Conservation (phyloP, 1,284 basidiomycete species). For the Neolentinus lepideus region DNA sequence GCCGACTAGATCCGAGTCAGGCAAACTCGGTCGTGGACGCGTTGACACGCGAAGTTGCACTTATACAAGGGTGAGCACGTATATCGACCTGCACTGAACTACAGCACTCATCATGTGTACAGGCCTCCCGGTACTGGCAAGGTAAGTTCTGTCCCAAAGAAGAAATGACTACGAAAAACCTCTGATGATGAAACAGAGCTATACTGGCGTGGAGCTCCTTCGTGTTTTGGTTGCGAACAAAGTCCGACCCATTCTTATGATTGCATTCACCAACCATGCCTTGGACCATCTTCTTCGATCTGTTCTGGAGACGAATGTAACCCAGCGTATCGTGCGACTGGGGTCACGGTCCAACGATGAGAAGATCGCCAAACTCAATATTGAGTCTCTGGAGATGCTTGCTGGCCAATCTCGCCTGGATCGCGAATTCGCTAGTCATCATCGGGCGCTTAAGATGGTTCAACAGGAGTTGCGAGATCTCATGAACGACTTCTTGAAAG, state of each 20-base stretch:
- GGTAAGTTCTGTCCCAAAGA: constrained; percentile 24
- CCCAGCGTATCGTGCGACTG: constrained; percentile 52
- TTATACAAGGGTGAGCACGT: constrained; percentile 63
- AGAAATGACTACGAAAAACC: neutral
- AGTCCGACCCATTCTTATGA: constrained; percentile 52
- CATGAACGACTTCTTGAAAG: constrained; percentile 33
- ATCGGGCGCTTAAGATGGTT: constrained; percentile 33
- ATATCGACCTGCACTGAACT: neutral
- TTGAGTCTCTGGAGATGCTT: constrained; percentile 46
- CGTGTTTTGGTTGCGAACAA: constrained; percentile 49
- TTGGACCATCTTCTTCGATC: constrained; percentile 62
- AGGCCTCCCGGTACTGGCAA: constrained; percentile 76
- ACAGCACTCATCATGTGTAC: constrained; percentile 3
- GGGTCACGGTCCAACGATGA: constrained; percentile 57
- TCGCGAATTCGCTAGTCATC: constrained; percentile 22
- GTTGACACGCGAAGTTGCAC: constrained; percentile 47
- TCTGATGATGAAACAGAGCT: constrained; percentile 34
- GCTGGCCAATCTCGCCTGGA: constrained; percentile 35
- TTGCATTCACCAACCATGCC: constrained; percentile 73
- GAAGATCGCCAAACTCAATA: constrained; percentile 44
- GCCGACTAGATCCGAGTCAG: constrained; percentile 59
- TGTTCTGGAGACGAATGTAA: constrained; percentile 55
- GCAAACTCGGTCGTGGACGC: constrained; percentile 58
- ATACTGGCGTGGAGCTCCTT: constrained; percentile 58
- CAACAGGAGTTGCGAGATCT: constrained; percentile 37